A percentile compares a stretch with the other conserved stretches of the same genome.
Conservation (phyloP, 2,329 filamentous ascomycete genomes). For the Macrophomina pseudophaseolina region DNA sequence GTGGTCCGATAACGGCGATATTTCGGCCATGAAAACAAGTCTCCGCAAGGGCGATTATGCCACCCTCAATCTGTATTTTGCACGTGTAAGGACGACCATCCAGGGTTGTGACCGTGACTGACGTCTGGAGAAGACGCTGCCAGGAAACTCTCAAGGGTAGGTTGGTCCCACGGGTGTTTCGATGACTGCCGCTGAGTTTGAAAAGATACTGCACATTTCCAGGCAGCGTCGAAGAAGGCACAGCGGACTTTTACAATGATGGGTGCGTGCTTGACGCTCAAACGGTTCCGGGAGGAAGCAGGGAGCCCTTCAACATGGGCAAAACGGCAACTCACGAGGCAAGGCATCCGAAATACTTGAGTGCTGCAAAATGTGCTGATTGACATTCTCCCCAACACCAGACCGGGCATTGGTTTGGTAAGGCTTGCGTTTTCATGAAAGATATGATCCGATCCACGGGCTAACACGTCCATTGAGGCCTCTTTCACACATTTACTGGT, state of each 20-base stretch:
- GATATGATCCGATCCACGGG: no score
- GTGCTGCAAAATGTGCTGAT: no score
- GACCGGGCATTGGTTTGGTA: conserved; percentile 40
- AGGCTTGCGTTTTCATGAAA: background rate
- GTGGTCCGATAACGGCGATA: conserved; percentile 17
- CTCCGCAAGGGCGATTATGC: conserved; percentile 35
- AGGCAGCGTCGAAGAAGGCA: conserved; percentile 42
- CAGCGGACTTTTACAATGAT: conserved; percentile 31
- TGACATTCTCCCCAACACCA: conserved; percentile 30
- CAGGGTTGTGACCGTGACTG: background rate
- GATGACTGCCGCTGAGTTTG: no score
- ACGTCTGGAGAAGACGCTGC: background rate
- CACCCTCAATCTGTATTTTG: conserved; percentile 38
- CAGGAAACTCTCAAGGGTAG: background rate
- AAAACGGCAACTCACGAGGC: conserved; percentile 34
- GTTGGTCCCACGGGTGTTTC: background rate
- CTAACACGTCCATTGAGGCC: conserved; percentile 23
- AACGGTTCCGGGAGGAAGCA: conserved; percentile 33
- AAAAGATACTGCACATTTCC: conserved; percentile 38
- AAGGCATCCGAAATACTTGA: conserved; percentile 33
- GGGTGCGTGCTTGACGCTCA: conserved; percentile 32
- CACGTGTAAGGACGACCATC: background rate
- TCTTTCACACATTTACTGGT: conserved; percentile 41
- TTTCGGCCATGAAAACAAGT: conserved; percentile 28
- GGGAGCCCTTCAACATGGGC: conserved; percentile 28